Percentiles rank a stretch among this genome's conserved stretches.
phyloP scores from a whole-genome alignment of 805 yeast genomes.

The Kodamaea nitidulidarum region DNA sequence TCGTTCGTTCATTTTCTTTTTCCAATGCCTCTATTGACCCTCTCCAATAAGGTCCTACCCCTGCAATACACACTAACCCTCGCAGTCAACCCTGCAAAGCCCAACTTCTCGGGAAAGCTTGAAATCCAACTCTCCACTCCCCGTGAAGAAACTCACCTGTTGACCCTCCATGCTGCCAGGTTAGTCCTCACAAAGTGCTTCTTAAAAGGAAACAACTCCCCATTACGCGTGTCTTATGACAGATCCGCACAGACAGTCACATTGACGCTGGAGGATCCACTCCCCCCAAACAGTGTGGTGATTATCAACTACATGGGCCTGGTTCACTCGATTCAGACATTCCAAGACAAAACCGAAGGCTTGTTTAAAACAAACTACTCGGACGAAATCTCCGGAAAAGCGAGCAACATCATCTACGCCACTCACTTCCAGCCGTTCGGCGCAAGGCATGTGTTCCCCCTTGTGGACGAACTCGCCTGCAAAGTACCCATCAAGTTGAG shows the following conservation, averaged over 20 bases:
- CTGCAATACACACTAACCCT: conserved; percentile 34
- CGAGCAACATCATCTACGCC: conserved; percentile 53
- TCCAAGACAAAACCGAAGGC: conserved; percentile 57
- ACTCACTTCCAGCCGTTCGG: conserved; percentile 72
- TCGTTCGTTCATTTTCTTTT: no score
- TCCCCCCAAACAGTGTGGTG: conserved; percentile 8
- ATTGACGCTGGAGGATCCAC: conserved; percentile 19
- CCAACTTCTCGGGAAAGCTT: conserved; percentile 45
- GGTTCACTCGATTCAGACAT: conserved; percentile 47
- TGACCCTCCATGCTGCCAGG: conserved; percentile 40
- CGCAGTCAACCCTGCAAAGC: conserved; percentile 39
- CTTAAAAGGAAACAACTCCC: conserved; percentile 11
- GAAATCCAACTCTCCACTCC: conserved; percentile 21
- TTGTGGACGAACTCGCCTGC: conserved; percentile 59
- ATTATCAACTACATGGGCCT: conserved; percentile 48
- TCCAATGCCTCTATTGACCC: conserved; percentile 11
- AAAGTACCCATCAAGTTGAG: conserved; percentile 51
- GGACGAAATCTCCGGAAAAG: conserved; percentile 44
- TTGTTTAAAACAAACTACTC: conserved; percentile 64
- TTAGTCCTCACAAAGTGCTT: conserved; percentile 31
- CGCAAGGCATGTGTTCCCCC: conserved; percentile 62
- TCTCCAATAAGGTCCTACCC: conserved; percentile 36
- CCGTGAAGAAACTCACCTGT: conserved; percentile 2
- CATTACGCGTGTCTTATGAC: conserved; percentile 32
- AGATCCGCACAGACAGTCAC: conserved; percentile 37